Base-by-base conservation (phyloP, 2,329 filamentous ascomycete species). In the Alternaria sp. region DNA sequence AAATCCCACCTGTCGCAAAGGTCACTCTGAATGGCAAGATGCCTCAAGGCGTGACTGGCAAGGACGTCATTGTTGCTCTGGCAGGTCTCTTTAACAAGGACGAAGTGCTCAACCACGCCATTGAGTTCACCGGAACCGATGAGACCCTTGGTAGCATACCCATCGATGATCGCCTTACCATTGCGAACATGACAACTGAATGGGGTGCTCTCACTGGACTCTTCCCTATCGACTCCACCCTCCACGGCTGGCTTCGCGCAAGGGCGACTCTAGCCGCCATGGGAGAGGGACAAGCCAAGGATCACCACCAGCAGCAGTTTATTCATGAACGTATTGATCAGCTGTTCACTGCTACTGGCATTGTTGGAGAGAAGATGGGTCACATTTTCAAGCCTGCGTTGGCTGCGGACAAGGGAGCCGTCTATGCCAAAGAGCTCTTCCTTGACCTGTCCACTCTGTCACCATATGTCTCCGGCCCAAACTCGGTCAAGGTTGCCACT, bases 21-120 rank as follows among this genome's bases (percentile, higher is more conserved):
- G 87, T 97, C 25, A 94, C 87, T 0, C 84, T 98, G 11, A 92
- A 86, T 0, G 94, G 93, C 7, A 79, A 87, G 0, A 81, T 97
- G 7, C 94, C 92, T 0, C 81, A 83, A 1, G 94, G 94, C 11
- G 93, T 97, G 1, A 93, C 91, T 0, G 94, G 93, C 30, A 98
- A 99, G 79, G 95, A 98, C 77, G 91, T 97, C 12, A 98, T 98
- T 67, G 87, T 97, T 27, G 92, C 93, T 0, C 85, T 98, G 1
- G 96, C 92, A 69, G 92, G 91, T 1, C 81, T 97, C 0, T 96
- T 98, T 82, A 91, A 92, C 79, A 88, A 91, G 55, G 90, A 93
- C 68, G 92, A 97, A 45, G 94, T 97, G 0, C 84, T 97, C 14
- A 98, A 98, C 80, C 93, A 97, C 74, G 89, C 89, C 5, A 89